These are phyloP conservation scores for Mallotus nudiflorus DNA, from an alignment of 345 rosid genomes.

Conservation along the genomic window DNA sequence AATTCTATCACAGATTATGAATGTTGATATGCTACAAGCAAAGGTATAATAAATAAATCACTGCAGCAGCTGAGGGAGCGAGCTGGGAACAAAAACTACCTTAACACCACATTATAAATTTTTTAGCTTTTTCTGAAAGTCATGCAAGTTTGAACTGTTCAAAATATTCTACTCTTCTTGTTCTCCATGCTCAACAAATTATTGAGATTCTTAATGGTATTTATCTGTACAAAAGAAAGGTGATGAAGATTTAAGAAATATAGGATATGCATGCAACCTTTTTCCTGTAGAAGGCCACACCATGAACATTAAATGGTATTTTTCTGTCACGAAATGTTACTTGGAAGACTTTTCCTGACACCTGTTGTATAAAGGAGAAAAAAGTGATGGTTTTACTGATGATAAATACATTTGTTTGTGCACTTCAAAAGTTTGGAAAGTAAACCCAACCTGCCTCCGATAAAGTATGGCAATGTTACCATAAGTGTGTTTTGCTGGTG, in stretches of 20 bases:
- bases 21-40: not conserved
- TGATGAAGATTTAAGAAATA: not conserved
- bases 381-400: constrained; percentile 17
- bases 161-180: not conserved
- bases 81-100: not conserved
- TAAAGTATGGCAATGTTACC: constrained; percentile 79
- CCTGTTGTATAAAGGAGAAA: constrained; percentile 43
- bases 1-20: not conserved
- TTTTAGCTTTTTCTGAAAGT: not conserved
- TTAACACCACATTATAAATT: not conserved
- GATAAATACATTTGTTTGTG: constrained; percentile 5
- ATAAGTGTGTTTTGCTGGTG: constrained; percentile 51
- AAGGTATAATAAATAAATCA: not conserved
- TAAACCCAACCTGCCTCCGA: constrained; percentile 82
- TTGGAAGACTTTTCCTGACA: constrained; percentile 87
- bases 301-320: constrained; percentile 90
- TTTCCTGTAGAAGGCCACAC: constrained; percentile 92
- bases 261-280: constrained; percentile 47
- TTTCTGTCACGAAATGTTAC: constrained; percentile 77
- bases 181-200: not conserved
- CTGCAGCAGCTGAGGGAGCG: not conserved
- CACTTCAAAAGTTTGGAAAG: constrained; percentile 16
- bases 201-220: not conserved
- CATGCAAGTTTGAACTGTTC: constrained; percentile 3
- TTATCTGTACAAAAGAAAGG: no score